phyloP scores from a whole-genome alignment of 176 grass and related monocot genomes.

The Paspalum notatum region DNA sequence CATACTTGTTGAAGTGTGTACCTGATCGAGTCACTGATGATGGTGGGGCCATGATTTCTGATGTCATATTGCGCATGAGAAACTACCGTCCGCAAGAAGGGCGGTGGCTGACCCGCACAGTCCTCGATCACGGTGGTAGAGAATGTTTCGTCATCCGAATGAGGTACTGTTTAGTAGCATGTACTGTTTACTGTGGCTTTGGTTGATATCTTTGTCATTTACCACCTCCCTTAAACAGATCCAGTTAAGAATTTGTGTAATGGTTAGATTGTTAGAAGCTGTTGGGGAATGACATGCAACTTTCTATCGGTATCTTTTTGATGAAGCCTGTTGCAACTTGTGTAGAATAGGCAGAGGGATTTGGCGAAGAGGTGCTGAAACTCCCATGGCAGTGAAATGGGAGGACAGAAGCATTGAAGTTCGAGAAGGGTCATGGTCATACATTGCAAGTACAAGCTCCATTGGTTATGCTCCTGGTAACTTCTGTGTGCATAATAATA shows the following conservation, averaged over 20 bases:
- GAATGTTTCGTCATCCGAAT: constrained; percentile 89
- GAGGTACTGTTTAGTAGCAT: constrained; percentile 59
- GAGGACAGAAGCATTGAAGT: constrained; percentile 88
- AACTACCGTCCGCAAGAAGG: constrained; percentile 81
- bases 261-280: background rate
- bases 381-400: constrained; percentile 72
- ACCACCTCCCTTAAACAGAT: background rate
- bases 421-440: constrained; percentile 91
- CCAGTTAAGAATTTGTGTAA: constrained; percentile 14
- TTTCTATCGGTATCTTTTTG: constrained; percentile 27
- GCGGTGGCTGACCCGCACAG: constrained; percentile 83
- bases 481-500: constrained; percentile 16
- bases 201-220: background rate
- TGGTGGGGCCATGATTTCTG: constrained; percentile 89
- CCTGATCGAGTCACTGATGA: constrained; percentile 94
- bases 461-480: constrained; percentile 91
- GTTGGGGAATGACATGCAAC: background rate
- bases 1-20: constrained; percentile 89
- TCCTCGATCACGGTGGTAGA: constrained; percentile 80
- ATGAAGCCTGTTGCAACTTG: constrained; percentile 39
- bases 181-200: background rate
- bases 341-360: constrained; percentile 98
- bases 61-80: constrained; percentile 83
- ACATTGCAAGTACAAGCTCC: constrained; percentile 69
- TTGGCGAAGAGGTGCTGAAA: constrained; percentile 92